Evolutionary conservation across 1,284 basidiomycete species (phyloP).

Genomic region (Xanthoconium separans): DNA sequence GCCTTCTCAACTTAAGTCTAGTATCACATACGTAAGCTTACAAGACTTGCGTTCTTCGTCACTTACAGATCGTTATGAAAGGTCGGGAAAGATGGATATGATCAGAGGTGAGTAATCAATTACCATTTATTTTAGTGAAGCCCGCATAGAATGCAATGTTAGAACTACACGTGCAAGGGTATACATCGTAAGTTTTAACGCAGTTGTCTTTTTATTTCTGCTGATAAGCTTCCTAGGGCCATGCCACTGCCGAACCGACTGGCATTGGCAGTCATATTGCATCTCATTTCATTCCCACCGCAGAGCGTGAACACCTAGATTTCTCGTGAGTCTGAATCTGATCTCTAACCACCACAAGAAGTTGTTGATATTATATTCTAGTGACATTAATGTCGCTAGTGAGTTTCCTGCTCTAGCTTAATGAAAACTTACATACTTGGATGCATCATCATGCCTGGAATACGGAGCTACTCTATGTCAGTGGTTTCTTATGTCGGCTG

Average conservation of each 20-base stretch:
- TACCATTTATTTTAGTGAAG: too few species aligned
- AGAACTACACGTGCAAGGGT: neutral
- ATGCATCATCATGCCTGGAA: neutral
- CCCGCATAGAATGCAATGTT: neutral
- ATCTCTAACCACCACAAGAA: too few species aligned
- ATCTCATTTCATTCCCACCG: constrained; percentile 3
- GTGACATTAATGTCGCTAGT: neutral
- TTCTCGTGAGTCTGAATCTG: neutral
- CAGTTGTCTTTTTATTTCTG: too few species aligned
- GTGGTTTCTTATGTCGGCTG: neutral
- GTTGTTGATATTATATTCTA: neutral
- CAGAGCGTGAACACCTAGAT: constrained; percentile 5
- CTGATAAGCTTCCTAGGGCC: neutral
- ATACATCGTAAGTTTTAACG: constrained; percentile 1
- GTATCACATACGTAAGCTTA: constrained; percentile 2
- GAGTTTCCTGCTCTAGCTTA: neutral
- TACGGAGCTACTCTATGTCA: neutral
- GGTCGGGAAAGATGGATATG: neutral
- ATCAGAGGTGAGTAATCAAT: too few species aligned
- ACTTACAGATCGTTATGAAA: neutral
- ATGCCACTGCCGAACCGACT: constrained; percentile 4
- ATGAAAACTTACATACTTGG: neutral
- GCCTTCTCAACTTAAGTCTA: neutral
- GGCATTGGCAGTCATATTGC: constrained; percentile 4
- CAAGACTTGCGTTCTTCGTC: neutral